Conservation (phyloP, 225 moss, liverwort and hornwort species). For the Climacium dendroides region DNA sequence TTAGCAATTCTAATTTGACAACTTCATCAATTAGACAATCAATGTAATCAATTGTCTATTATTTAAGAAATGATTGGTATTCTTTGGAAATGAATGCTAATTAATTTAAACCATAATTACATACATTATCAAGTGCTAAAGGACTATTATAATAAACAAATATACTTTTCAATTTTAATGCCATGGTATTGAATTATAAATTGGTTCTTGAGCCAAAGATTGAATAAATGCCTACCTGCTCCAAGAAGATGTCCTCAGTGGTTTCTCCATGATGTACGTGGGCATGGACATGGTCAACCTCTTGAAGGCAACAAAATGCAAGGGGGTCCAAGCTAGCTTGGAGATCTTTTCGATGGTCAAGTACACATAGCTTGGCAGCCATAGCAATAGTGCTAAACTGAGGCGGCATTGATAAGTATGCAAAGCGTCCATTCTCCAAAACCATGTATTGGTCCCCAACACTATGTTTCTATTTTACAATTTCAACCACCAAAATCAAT, state of each 20-base stretch:
- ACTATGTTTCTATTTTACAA: slow-evolving; percentile 22
- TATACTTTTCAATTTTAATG: background rate
- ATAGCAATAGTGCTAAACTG: slow-evolving; percentile 11
- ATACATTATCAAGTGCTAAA: background rate
- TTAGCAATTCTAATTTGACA: background rate
- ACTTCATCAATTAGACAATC: background rate
- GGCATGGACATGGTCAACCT: slow-evolving; percentile 34
- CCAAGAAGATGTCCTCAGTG: slow-evolving; percentile 36
- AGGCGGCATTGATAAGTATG: slow-evolving; percentile 26
- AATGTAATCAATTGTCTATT: background rate
- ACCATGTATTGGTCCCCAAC: slow-evolving; percentile 35
- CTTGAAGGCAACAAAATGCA: slow-evolving; percentile 37
- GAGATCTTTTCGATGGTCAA: slow-evolving; percentile 19
- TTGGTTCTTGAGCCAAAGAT: background rate
- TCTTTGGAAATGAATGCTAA: background rate
- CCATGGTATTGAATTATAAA: background rate
- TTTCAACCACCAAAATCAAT: background rate
- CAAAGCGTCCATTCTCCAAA: slow-evolving; percentile 31
- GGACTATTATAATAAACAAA: background rate
- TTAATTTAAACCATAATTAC: background rate
- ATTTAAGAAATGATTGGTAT: background rate
- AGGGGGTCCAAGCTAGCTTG: slow-evolving; percentile 9
- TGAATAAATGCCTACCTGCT: slow-evolving; percentile 11
- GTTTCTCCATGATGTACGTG: slow-evolving; percentile 40
- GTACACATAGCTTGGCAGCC: slow-evolving; percentile 23